A percentile compares a stretch with the other conserved stretches of the same genome.
Conservation (phyloP, 345 rosid genomes). For the Syzygium aqueum region DNA sequence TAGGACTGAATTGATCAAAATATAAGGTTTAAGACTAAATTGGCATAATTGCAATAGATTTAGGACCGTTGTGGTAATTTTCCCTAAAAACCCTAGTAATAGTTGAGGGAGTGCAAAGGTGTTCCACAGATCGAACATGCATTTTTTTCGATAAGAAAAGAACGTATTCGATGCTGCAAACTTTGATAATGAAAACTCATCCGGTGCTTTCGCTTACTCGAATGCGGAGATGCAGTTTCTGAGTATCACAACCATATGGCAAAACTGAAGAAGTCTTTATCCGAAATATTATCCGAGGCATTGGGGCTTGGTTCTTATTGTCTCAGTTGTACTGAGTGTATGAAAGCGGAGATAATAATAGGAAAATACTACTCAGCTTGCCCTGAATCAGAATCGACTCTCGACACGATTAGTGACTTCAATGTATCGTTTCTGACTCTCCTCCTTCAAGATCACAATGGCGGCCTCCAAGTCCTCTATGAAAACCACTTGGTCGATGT, state of each 20-base stretch:
- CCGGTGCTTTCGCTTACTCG: not conserved
- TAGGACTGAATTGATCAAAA: too few species aligned
- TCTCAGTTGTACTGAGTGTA: conserved; percentile 27
- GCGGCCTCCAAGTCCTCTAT: conserved; percentile 43
- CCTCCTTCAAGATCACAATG: conserved; percentile 31
- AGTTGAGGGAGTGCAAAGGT: not conserved
- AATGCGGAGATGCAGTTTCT: conserved; percentile 24
- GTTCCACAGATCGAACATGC: not conserved
- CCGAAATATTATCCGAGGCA: conserved; percentile 32
- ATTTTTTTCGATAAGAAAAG: not conserved
- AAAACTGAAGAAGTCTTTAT: conserved; percentile 12
- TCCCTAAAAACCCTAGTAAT: not conserved
- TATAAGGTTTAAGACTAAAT: too few species aligned
- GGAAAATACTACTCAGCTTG: conserved; percentile 44
- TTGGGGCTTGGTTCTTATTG: conserved; percentile 22
- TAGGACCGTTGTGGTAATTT: too few species aligned
- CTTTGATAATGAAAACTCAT: not conserved
- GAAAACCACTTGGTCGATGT: conserved; percentile 37
- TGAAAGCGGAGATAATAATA: conserved; percentile 30
- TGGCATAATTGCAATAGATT: too few species aligned
- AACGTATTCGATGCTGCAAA: not conserved
- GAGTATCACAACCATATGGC: conserved; percentile 22
- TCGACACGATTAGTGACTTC: conserved; percentile 31
- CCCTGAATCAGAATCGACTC: conserved; percentile 37
- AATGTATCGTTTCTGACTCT: conserved; percentile 38